Evolutionary conservation across 2,329 filamentous ascomycete species (phyloP).

Genomic region (Bipolaris gigantea): DNA sequence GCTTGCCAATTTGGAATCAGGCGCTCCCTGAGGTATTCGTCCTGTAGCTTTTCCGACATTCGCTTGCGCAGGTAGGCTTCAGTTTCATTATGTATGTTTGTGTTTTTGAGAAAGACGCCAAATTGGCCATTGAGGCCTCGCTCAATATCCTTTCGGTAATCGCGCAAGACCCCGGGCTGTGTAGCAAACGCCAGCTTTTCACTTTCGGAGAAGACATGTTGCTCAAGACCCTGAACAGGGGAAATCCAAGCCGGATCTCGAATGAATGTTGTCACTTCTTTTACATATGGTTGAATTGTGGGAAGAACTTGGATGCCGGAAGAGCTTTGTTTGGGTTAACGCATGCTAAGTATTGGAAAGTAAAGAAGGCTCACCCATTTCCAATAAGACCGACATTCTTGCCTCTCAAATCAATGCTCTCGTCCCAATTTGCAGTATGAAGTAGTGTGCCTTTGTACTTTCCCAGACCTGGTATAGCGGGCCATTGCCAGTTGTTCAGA

Average conservation of each 20-base stretch:
- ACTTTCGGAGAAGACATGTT: conserved; percentile 48
- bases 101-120: conserved; percentile 51
- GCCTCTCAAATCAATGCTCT: conserved; percentile 52
- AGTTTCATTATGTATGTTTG: conserved; percentile 46
- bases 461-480: conserved; percentile 55
- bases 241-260: conserved; percentile 56
- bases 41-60: conserved; percentile 47
- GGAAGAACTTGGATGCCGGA: conserved; percentile 59
- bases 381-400: conserved; percentile 59
- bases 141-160: conserved; percentile 52
- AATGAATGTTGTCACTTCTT: conserved; percentile 54
- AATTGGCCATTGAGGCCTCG: conserved; percentile 53
- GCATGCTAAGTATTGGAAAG: not conserved
- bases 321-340: conserved; percentile 45
- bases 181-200: conserved; percentile 49
- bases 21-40: conserved; percentile 37
- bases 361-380: conserved; percentile 41
- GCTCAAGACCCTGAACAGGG: conserved; percentile 49
- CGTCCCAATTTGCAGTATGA: conserved; percentile 60
- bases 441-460: conserved; percentile 58
- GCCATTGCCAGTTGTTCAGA: conserved; percentile 57
- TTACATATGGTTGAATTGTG: conserved; percentile 49
- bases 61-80: conserved; percentile 51
- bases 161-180: conserved; percentile 45
- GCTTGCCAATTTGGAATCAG: conserved; percentile 41